Percentiles rank a stretch among this genome's conserved stretches.
These are phyloP conservation scores for Gyromitra esculenta DNA, from an alignment of 2,329 filamentous ascomycete genomes.

Conservation along the genomic window DNA sequence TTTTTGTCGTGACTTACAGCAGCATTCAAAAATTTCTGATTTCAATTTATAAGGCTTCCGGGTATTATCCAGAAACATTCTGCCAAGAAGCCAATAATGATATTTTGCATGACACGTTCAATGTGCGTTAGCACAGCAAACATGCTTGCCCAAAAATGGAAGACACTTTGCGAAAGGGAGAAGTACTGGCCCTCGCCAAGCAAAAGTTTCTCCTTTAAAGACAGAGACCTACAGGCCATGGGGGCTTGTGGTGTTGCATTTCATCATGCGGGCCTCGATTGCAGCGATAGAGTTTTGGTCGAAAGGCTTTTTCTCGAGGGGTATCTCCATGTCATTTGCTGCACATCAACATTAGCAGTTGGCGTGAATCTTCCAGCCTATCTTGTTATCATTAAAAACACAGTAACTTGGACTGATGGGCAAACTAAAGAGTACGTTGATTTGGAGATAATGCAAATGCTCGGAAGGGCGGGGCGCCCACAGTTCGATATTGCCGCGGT, in stretches of 20 bases:
- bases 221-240: slow-evolving; percentile 67
- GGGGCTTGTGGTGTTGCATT: slow-evolving; percentile 75
- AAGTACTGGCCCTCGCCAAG: slow-evolving; percentile 72
- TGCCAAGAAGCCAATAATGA: slow-evolving; percentile 78
- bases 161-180: slow-evolving; percentile 64
- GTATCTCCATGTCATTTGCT: slow-evolving; percentile 82
- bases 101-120: slow-evolving; percentile 82
- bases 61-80: slow-evolving; percentile 73
- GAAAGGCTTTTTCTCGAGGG: slow-evolving; percentile 76
- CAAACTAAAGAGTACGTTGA: slow-evolving; percentile 77
- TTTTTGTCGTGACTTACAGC: neutral
- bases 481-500: slow-evolving; percentile 81
- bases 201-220: slow-evolving; percentile 65
- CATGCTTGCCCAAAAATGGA: slow-evolving; percentile 74
- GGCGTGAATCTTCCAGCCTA: slow-evolving; percentile 86
- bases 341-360: slow-evolving; percentile 84
- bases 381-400: slow-evolving; percentile 84
- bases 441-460: slow-evolving; percentile 89
- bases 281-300: slow-evolving; percentile 71
- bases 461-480: slow-evolving; percentile 82
- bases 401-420: slow-evolving; percentile 71
- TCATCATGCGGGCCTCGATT: slow-evolving; percentile 80
- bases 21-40: neutral
- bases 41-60: slow-evolving; percentile 66
- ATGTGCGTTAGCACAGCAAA: slow-evolving; percentile 75